These are phyloP conservation scores for Wallemia hederae DNA, from an alignment of 1,284 basidiomycete genomes.

Conservation along the genomic window DNA sequence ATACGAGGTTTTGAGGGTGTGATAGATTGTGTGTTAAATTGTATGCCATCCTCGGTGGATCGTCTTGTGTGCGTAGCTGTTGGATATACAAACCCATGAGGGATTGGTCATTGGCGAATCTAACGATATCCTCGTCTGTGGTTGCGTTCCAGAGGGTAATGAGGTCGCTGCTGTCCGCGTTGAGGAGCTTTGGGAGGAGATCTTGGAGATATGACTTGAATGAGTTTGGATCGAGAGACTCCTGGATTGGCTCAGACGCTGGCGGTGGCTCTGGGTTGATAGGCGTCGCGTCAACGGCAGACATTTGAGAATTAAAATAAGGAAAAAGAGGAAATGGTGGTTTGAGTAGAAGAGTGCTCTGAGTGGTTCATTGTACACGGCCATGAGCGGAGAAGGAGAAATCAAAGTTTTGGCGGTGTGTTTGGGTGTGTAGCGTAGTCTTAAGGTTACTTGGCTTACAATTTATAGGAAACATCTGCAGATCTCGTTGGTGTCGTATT, in stretches of 20 bases:
- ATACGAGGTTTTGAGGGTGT: slow-evolving; percentile 53
- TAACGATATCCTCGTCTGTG: slow-evolving; percentile 30
- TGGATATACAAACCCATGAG: slow-evolving; percentile 41
- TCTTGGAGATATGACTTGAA: slow-evolving; percentile 27
- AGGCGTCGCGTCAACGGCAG: background rate
- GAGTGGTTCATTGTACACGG: background rate
- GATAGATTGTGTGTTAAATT: slow-evolving; percentile 37
- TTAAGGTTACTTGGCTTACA: background rate
- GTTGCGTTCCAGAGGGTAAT: slow-evolving; percentile 29
- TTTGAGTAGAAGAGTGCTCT: background rate
- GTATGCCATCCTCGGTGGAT: slow-evolving; percentile 31
- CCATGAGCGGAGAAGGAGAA: background rate
- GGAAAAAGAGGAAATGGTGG: background rate
- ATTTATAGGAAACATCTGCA: background rate
- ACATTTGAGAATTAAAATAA: background rate
- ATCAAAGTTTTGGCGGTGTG: background rate
- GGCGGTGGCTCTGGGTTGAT: slow-evolving; percentile 1
- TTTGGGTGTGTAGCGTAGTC: background rate
- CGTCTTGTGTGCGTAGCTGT: slow-evolving; percentile 32
- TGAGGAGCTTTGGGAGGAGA: slow-evolving; percentile 43
- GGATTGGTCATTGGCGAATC: slow-evolving; percentile 32
- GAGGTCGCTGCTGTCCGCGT: slow-evolving; percentile 30
- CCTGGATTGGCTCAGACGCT: background rate
- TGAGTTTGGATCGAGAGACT: slow-evolving; percentile 12
- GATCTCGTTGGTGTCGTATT: background rate